Evolutionary conservation across 345 rosid genomes (phyloP).

Genomic region (Acer campestre): DNA sequence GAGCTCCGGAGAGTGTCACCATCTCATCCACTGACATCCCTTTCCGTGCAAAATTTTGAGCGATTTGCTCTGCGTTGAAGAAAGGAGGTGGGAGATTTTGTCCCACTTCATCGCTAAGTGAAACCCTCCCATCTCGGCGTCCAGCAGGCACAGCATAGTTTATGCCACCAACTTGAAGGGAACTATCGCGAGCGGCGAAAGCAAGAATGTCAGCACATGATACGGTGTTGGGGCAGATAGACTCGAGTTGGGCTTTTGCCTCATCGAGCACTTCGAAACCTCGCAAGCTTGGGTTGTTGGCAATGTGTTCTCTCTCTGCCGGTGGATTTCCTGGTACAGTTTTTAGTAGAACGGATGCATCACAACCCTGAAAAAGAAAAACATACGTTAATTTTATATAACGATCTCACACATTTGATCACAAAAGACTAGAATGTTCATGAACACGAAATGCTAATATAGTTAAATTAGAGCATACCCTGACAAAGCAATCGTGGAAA

Average conservation of each 20-base stretch:
- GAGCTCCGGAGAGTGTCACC: slow-evolving; percentile 56
- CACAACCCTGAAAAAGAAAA: slow-evolving; percentile 41
- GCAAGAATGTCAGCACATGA: slow-evolving; percentile 57
- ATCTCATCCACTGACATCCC: slow-evolving; percentile 41
- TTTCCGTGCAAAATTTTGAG: slow-evolving; percentile 28
- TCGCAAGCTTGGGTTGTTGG: slow-evolving; percentile 41
- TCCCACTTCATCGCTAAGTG: slow-evolving; percentile 20
- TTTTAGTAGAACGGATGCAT: slow-evolving; percentile 45
- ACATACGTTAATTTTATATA: not conserved
- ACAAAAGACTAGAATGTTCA: no score
- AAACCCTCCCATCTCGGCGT: slow-evolving; percentile 43
- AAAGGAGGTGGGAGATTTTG: slow-evolving; percentile 33
- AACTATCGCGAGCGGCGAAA: slow-evolving; percentile 48
- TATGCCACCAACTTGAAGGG: slow-evolving; percentile 26
- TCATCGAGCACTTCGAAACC: slow-evolving; percentile 53
- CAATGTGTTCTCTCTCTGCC: slow-evolving; percentile 42
- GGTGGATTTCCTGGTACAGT: slow-evolving; percentile 25
- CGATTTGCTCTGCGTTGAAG: slow-evolving; percentile 30
- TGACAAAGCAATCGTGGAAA: slow-evolving; percentile 45
- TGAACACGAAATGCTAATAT: not conserved
- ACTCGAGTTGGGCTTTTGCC: slow-evolving; percentile 42
- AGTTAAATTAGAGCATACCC: slow-evolving; percentile 18
- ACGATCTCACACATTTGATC: not conserved
- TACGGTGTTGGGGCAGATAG: slow-evolving; percentile 37
- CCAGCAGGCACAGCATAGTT: slow-evolving; percentile 37